Percentiles rank a stretch among this genome's conserved stretches.
Evolutionary conservation across 768 basidiomycete genomes (phyloP).

Genomic region (Kondoa malvinella): DNA sequence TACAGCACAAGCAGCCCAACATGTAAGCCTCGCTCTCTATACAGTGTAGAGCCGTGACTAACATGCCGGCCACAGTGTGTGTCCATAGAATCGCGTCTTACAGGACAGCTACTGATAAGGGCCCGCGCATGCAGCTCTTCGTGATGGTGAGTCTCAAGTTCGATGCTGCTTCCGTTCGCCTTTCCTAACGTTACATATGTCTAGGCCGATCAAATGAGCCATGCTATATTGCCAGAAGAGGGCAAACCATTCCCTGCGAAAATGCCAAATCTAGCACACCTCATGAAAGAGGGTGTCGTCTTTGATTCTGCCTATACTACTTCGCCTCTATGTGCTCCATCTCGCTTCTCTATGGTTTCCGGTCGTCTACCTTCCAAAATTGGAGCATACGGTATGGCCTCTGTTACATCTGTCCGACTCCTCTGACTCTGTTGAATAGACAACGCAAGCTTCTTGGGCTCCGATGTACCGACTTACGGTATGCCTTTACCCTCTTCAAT

Average conservation of each 20-base stretch:
- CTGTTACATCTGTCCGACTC: too few relatives aligned
- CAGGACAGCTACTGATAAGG: too few relatives aligned
- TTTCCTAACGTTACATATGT: not conserved
- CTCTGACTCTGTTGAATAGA: not conserved
- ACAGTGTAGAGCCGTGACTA: too few relatives aligned
- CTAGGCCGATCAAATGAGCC: conserved; percentile 3
- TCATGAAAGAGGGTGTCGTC: conserved; percentile 2
- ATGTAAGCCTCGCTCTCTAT: too few relatives aligned
- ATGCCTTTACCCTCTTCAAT: too few relatives aligned
- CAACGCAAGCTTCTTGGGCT: not conserved
- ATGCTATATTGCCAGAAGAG: not conserved
- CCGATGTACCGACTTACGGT: conserved; percentile 7
- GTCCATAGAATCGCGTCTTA: too few relatives aligned
- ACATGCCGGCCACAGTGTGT: too few relatives aligned
- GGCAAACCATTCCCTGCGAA: not conserved
- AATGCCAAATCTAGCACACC: not conserved
- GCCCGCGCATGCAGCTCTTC: not conserved
- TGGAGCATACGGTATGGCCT: not conserved
- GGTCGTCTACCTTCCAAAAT: conserved; percentile 6
- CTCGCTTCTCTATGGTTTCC: conserved; percentile 1
- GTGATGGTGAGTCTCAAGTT: not conserved
- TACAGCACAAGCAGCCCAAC: too few relatives aligned
- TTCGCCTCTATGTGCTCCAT: conserved; percentile 3
- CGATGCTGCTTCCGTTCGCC: not conserved
- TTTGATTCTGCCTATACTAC: conserved; percentile 6